Evolutionary conservation across 2,329 filamentous ascomycete genomes (phyloP).

Genomic region (Pseudopithomyces chartarum): DNA sequence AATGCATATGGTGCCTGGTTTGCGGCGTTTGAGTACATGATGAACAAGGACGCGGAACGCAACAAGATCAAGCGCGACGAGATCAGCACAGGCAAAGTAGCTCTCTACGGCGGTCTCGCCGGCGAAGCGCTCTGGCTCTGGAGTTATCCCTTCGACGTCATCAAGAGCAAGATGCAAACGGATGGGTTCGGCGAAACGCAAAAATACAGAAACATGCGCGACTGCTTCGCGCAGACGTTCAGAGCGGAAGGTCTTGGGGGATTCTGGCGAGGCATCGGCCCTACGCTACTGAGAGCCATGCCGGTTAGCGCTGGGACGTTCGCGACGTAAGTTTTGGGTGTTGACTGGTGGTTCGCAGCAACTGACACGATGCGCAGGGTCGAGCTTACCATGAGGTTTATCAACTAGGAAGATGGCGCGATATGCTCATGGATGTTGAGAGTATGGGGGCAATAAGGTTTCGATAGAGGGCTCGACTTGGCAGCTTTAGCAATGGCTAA

Average conservation of each 20-base stretch:
- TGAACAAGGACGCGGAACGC: slow-evolving; percentile 84
- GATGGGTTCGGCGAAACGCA: slow-evolving; percentile 80
- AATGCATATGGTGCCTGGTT: slow-evolving; percentile 98
- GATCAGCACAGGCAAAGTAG: slow-evolving; percentile 83
- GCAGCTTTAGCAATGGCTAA: background rate
- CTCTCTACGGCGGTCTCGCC: slow-evolving; percentile 88
- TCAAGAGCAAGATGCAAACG: slow-evolving; percentile 99
- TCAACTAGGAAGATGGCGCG: slow-evolving; percentile 33
- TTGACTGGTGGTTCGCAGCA: background rate
- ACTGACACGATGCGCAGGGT: slow-evolving; percentile 23
- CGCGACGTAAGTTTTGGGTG: slow-evolving; percentile 63
- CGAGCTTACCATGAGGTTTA: slow-evolving; percentile 44
- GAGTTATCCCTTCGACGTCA: slow-evolving; percentile 93
- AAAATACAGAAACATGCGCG: slow-evolving; percentile 80
- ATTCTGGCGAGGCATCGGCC: slow-evolving; percentile 94
- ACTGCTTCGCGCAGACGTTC: slow-evolving; percentile 86
- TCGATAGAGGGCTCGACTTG: slow-evolving; percentile 1
- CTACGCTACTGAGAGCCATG: slow-evolving; percentile 92
- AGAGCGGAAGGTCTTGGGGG: slow-evolving; percentile 75
- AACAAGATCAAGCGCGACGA: slow-evolving; percentile 77
- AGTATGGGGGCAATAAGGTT: slow-evolving; percentile 5
- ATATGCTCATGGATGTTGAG: background rate
- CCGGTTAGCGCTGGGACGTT: slow-evolving; percentile 98
- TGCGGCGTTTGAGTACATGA: slow-evolving; percentile 90
- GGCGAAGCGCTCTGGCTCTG: slow-evolving; percentile 92